Conservation (phyloP, 148 eudicot species). For the Pharnaceum exiguum region DNA sequence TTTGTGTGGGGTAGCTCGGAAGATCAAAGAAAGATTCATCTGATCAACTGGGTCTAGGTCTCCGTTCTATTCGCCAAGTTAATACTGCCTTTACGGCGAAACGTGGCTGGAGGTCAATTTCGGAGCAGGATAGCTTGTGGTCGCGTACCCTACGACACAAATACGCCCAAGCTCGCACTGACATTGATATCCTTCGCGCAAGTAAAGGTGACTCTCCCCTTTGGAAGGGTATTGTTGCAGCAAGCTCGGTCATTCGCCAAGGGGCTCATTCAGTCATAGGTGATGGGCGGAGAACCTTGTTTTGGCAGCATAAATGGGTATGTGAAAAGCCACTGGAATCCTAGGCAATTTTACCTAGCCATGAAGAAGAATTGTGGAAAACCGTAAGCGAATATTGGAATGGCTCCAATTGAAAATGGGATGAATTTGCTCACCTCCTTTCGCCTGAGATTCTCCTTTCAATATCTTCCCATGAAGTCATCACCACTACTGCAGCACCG, state of each 20-base stretch:
- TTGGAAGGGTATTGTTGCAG: background rate
- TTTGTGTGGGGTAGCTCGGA: conserved; percentile 7
- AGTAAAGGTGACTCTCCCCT: background rate
- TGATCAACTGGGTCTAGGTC: background rate
- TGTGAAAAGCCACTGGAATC: background rate
- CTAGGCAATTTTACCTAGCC: background rate
- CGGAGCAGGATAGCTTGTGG: background rate
- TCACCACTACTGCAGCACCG: background rate
- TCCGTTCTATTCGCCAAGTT: background rate
- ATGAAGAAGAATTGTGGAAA: background rate
- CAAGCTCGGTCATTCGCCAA: too few relatives aligned
- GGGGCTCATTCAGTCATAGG: background rate
- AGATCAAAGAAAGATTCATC: background rate
- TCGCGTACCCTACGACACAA: background rate
- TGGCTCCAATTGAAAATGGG: background rate
- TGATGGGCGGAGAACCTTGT: background rate
- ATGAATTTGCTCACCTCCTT: background rate
- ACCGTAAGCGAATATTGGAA: background rate
- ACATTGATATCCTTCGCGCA: background rate
- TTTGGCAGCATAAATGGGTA: background rate
- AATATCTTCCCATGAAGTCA: background rate
- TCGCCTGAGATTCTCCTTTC: background rate
- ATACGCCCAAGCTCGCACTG: background rate
- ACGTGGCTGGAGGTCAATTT: background rate
- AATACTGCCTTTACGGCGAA: background rate